Percentiles rank a stretch among this genome's conserved stretches.
Conservation (phyloP, 2,329 filamentous ascomycete species). For the Fusarium aywerte region DNA sequence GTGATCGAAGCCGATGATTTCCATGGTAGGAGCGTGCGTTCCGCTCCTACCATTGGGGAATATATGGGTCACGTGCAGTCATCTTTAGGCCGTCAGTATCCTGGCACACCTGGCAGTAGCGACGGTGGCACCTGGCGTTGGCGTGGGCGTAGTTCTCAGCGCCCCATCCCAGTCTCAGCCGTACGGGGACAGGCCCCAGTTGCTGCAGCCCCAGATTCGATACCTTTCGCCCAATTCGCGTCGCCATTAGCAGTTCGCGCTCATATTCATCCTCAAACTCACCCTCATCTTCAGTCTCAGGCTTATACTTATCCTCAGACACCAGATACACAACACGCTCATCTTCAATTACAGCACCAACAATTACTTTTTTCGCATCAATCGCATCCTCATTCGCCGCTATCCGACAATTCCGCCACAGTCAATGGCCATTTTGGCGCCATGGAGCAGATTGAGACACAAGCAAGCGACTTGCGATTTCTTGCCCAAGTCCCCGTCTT, state of each 20-base stretch:
- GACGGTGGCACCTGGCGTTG: conserved; percentile 34
- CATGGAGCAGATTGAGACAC: conserved; percentile 66
- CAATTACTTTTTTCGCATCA: conserved; percentile 16
- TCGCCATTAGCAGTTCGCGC: conserved; percentile 26
- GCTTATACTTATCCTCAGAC: conserved; percentile 10
- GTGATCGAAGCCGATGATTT: conserved; percentile 22
- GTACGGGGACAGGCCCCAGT: not conserved
- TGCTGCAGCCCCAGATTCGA: conserved; percentile 17
- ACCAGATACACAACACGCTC: conserved; percentile 3
- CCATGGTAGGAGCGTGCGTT: conserved; percentile 11
- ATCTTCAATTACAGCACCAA: conserved; percentile 24
- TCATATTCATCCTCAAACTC: conserved; percentile 13
- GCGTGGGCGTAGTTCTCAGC: conserved; percentile 34
- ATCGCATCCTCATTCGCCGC: conserved; percentile 7
- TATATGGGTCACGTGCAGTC: conserved; percentile 32
- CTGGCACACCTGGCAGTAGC: conserved; percentile 13
- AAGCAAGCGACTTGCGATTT: conserved; percentile 65
- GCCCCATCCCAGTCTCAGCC: not conserved
- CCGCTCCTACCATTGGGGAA: conserved; percentile 8
- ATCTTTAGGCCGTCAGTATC: conserved; percentile 6
- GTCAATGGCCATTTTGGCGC: conserved; percentile 40
- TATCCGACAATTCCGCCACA: conserved; percentile 13
- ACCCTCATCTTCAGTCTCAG: conserved; percentile 8
- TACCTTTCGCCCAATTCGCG: conserved; percentile 37
- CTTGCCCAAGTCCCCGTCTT: conserved; percentile 55